Percentiles rank a stretch among this genome's conserved stretches.
Evolutionary conservation across 2,329 filamentous ascomycete genomes (phyloP).

Genomic region (Ascochyta rabiei): DNA sequence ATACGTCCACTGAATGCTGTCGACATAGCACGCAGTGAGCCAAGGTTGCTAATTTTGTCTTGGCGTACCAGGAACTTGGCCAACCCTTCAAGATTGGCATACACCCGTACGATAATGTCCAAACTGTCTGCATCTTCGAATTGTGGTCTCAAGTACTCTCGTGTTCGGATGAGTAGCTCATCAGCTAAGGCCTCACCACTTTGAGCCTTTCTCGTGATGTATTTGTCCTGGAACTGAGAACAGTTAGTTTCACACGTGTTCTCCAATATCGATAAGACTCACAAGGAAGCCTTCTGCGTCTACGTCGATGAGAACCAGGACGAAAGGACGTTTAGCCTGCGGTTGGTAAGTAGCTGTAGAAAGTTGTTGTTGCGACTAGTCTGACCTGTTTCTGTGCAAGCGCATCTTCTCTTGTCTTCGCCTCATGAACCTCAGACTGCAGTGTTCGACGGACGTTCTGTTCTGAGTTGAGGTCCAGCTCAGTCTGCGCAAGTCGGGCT

Average conservation of each 20-base stretch:
- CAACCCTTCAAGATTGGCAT: slow-evolving; percentile 47
- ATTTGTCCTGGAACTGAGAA: slow-evolving; percentile 46
- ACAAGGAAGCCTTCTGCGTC: slow-evolving; percentile 47
- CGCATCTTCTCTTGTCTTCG: slow-evolving; percentile 33
- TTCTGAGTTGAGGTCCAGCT: slow-evolving; percentile 46
- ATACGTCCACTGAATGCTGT: slow-evolving; percentile 47
- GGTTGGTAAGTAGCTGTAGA: slow-evolving; percentile 13
- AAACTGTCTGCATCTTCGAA: slow-evolving; percentile 44
- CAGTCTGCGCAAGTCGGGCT: slow-evolving; percentile 43
- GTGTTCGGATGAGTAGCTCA: slow-evolving; percentile 41
- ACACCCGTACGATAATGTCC: slow-evolving; percentile 45
- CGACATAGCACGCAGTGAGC: slow-evolving; percentile 43
- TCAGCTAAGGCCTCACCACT: slow-evolving; percentile 45
- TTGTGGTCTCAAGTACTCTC: slow-evolving; percentile 44
- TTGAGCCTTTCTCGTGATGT: slow-evolving; percentile 42
- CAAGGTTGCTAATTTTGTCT: slow-evolving; percentile 44
- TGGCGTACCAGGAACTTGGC: slow-evolving; percentile 45
- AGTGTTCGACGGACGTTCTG: slow-evolving; percentile 47
- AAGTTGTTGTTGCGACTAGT: background rate
- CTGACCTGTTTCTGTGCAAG: slow-evolving; percentile 40
- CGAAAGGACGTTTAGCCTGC: slow-evolving; percentile 44
- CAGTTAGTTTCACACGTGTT: slow-evolving; percentile 1
- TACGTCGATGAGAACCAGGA: slow-evolving; percentile 45
- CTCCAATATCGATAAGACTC: background rate
- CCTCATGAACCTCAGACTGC: slow-evolving; percentile 43